These are phyloP conservation scores for Adansonia madagascariensis DNA, from an alignment of 441 rosid species.

Conservation along the genomic window DNA sequence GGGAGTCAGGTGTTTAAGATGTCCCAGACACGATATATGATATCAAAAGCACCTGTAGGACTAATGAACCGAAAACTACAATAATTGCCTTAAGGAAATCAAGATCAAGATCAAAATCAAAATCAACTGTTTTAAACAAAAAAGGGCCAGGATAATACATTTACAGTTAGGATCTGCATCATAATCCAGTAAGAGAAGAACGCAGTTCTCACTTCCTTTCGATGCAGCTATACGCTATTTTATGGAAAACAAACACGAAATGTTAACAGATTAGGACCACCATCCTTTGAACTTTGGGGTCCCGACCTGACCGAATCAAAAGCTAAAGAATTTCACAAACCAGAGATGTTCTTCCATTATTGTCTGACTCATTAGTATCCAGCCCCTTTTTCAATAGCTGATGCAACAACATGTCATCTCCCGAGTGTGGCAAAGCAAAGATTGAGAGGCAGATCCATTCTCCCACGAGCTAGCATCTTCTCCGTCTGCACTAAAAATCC, in stretches of 20 bases:
- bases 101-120: background rate
- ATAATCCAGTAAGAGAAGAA: constrained; percentile 65
- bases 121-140: background rate
- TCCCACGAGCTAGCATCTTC: background rate
- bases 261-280: background rate
- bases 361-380: background rate
- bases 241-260: background rate
- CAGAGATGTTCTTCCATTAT: constrained; percentile 5
- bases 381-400: background rate
- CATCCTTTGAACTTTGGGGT: background rate
- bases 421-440: background rate
- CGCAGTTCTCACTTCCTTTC: constrained; percentile 65
- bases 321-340: constrained; percentile 3
- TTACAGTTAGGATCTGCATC: constrained; percentile 73
- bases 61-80: background rate
- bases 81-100: background rate
- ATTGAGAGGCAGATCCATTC: background rate
- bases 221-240: constrained; percentile 49
- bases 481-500: background rate
- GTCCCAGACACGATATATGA: too few species aligned
- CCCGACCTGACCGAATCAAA: background rate
- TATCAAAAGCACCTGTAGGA: too few species aligned
- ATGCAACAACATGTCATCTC: background rate
- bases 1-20: too few species aligned
- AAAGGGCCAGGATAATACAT: constrained; percentile 46